phyloP scores from a whole-genome alignment of 1,284 basidiomycete species.

The Tilletia caries region DNA sequence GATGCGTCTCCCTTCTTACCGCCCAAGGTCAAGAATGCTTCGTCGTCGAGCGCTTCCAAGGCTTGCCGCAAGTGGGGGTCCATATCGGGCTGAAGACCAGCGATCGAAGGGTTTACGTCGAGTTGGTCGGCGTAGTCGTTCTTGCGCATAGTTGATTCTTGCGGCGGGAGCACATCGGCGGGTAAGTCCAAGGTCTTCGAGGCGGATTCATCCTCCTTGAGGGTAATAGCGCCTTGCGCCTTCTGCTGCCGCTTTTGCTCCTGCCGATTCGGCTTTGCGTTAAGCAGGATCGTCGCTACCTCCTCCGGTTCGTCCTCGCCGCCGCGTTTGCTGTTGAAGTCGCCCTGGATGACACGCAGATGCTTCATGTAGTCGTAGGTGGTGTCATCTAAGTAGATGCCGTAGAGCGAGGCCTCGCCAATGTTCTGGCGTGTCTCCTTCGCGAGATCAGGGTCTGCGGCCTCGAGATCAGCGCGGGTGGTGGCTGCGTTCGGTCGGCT shows the following conservation, averaged over 20 bases:
- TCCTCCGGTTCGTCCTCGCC: conserved; percentile 43
- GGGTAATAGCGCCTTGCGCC: conserved; percentile 25
- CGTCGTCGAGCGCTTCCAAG: conserved; percentile 91
- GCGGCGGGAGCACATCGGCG: conserved; percentile 58
- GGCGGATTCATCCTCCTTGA: conserved; percentile 26
- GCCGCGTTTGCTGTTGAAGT: conserved; percentile 38
- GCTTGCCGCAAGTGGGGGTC: conserved; percentile 90
- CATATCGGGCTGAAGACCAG: conserved; percentile 92
- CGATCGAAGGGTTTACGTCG: conserved; percentile 42
- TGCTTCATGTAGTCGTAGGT: conserved; percentile 99
- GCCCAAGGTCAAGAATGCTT: conserved; percentile 60
- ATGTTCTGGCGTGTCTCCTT: conserved; percentile 52
- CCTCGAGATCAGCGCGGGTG: conserved; percentile 71
- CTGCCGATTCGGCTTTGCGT: conserved; percentile 27
- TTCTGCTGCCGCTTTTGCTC: conserved; percentile 33
- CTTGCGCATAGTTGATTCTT: conserved; percentile 28
- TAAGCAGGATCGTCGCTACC: conserved; percentile 36
- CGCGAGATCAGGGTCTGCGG: conserved; percentile 58
- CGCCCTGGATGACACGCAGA: conserved; percentile 57
- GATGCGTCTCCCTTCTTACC: neutral
- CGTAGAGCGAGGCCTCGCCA: conserved; percentile 86
- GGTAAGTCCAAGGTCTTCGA: conserved; percentile 59
- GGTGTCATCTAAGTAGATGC: conserved; percentile 94
- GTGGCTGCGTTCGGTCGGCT: conserved; percentile 69
- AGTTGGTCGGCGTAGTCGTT: conserved; percentile 27